Evolutionary conservation across 345 rosid genomes (phyloP).

Genomic region (Sisymbrium altissimum): DNA sequence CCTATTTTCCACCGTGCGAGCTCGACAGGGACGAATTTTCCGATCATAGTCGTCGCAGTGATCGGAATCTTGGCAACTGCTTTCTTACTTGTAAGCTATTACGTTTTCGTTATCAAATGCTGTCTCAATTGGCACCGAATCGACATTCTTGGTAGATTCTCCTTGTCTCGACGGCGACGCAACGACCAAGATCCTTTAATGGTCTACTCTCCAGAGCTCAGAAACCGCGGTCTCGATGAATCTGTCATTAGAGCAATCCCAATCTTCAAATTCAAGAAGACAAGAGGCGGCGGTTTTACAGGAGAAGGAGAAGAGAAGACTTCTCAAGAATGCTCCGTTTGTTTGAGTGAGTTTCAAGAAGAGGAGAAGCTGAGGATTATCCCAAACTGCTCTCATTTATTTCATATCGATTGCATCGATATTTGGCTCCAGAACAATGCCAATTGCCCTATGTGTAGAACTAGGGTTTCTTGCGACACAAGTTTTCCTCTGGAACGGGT

Average conservation of each 20-base stretch:
- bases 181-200: constrained; percentile 46
- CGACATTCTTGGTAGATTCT: constrained; percentile 56
- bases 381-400: constrained; percentile 77
- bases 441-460: constrained; percentile 85
- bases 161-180: constrained; percentile 47
- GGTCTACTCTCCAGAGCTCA: constrained; percentile 42
- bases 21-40: constrained; percentile 30
- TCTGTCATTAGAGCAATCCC: constrained; percentile 82
- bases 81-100: constrained; percentile 81
- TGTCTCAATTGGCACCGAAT: constrained; percentile 81
- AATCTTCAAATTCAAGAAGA: constrained; percentile 60
- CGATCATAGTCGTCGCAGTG: constrained; percentile 70
- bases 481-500: constrained; percentile 34
- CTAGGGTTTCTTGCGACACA: constrained; percentile 52
- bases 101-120: constrained; percentile 81
- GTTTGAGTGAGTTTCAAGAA: constrained; percentile 80
- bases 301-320: constrained; percentile 33
- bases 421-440: constrained; percentile 89
- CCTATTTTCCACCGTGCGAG: neutral
- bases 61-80: constrained; percentile 84
- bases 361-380: constrained; percentile 68
- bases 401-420: constrained; percentile 91
- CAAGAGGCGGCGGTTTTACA: constrained; percentile 25
- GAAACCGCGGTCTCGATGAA: constrained; percentile 73
- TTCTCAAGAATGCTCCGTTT: constrained; percentile 66